Evolutionary conservation across 2,329 filamentous ascomycete species (phyloP), one percentile per base, ranked within the genome.

Genomic region (Stachybotrys chartarum): DNA sequence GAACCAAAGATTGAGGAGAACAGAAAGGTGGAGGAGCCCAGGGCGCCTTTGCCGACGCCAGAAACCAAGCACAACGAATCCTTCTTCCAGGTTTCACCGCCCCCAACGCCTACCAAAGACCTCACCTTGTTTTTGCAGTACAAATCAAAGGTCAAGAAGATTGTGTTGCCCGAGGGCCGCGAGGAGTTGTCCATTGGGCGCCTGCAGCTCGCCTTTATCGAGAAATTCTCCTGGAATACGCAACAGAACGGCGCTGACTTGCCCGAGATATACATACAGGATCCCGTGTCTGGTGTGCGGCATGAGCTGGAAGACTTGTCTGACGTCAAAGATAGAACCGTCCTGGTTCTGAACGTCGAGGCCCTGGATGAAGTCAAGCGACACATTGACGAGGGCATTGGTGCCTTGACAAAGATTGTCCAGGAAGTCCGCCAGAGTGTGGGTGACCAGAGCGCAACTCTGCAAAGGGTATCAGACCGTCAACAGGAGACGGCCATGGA

Each of bases 211-310:
- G 93, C 94, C 1, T 99, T 99, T 64, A 99, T 99, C 63, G 94
- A 99, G 63, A 99, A 97, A 69, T 99, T 99, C 68, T 94, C 93
- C 0, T 99, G 95, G 92, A 97, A 96, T 64, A 97, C 93, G 1
- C 92, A 97, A 63, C 88, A 91, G 58, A 95, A 97, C 64, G 94
- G 94, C 7, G 84, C 85, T 14, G 94, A 99, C 68, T 75, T 99
- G 50, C 94, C 94, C 0, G 94, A 99, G 64, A 97, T 99, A 16
- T 97, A 99, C 69, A 94, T 99, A 16, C 94, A 99, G 70, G 94
- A 99, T 68, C 88, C 92, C 0, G 82, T 97, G 3, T 97, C 94
- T 8, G 94, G 94, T 1, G 89, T 99, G n/a, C 87, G 94, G 16
- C 93, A 99, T 69, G 94, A 99, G 73, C 76, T 99, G 30, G 94